These are phyloP conservation scores for Rhizopus microsporus DNA, from an alignment of 371 early-diverging fungal genomes.

Conservation along the genomic window DNA sequence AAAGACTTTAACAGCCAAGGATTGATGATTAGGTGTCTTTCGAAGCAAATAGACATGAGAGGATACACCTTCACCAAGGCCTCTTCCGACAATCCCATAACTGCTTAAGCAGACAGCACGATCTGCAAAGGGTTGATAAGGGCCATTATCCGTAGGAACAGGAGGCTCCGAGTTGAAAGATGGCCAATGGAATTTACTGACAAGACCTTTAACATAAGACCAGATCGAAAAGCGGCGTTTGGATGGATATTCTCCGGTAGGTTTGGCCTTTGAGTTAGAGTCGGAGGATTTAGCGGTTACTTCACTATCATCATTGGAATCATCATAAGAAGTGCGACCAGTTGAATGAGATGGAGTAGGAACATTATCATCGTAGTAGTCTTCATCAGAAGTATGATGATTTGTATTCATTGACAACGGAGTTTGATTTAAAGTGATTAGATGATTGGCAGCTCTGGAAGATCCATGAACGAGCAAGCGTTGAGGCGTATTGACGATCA, in stretches of 20 bases:
- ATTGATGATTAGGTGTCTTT: constrained; percentile 1
- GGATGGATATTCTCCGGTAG: background rate
- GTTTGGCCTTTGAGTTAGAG: background rate
- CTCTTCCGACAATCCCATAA: constrained; percentile 15
- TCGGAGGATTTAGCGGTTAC: too few relatives aligned
- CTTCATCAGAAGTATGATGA: too few relatives aligned
- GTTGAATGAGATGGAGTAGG: too few relatives aligned
- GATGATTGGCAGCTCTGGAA: too few relatives aligned
- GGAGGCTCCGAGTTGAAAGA: background rate
- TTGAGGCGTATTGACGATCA: too few relatives aligned
- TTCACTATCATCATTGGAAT: too few relatives aligned
- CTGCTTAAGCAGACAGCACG: constrained; percentile 12
- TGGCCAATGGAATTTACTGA: constrained; percentile 5
- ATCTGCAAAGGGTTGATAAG: constrained; percentile 3
- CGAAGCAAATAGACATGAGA: constrained; percentile 16
- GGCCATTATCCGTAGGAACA: background rate
- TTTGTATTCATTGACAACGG: too few relatives aligned
- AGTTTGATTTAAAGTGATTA: too few relatives aligned
- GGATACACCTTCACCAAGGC: constrained; percentile 24
- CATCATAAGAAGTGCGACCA: too few relatives aligned
- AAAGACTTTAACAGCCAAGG: constrained; percentile 44
- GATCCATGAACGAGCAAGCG: too few relatives aligned
- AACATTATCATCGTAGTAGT: too few relatives aligned
- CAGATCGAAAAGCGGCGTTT: background rate
- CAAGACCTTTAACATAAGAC: constrained; percentile 8